Conservation (phyloP, 306 rosid species). For the Pterocarpus macrocarpus region DNA sequence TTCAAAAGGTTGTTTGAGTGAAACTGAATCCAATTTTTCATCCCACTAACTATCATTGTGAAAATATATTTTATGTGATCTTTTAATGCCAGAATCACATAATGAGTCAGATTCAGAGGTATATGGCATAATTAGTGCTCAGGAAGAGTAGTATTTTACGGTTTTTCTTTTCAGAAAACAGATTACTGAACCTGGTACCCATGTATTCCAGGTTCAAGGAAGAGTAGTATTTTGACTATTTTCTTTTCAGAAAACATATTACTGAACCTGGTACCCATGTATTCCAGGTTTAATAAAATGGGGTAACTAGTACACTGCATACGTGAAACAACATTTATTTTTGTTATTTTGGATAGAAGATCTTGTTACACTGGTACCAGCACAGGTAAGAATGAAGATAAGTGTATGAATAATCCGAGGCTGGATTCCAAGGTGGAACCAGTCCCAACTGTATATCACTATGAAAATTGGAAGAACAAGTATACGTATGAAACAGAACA, state of each 20-base stretch:
- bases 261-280: not conserved
- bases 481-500: no score
- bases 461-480: no score
- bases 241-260: no score
- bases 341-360: no score
- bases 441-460: no score
- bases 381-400: no score
- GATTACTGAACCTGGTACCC: not conserved
- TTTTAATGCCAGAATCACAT: not conserved
- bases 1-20: not conserved
- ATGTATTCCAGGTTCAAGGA: not conserved
- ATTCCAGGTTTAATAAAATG: not conserved
- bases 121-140: not conserved
- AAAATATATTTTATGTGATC: not conserved
- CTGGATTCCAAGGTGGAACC: no score
- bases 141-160: not conserved
- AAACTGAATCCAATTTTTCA: not conserved
- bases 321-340: no score
- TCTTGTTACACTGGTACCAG: no score
- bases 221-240: not conserved
- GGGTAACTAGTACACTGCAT: not conserved
- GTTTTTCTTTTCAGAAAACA: no score
- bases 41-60: not conserved
- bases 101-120: not conserved
- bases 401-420: no score